These are phyloP conservation scores for Eucalyptus polybractea DNA, from an alignment of 345 rosid species.

Conservation along the genomic window DNA sequence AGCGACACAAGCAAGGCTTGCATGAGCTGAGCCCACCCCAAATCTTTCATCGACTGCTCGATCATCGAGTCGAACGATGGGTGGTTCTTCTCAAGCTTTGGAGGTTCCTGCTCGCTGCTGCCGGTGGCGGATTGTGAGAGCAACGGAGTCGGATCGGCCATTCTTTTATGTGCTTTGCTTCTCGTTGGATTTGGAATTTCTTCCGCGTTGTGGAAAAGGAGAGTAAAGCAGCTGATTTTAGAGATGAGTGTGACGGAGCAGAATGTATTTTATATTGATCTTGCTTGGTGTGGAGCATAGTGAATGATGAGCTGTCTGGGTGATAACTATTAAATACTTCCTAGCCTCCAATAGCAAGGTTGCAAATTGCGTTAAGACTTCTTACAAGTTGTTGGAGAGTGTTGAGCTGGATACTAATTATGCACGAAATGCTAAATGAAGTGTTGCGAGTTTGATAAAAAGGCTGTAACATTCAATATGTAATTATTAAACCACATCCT, in stretches of 20 bases:
- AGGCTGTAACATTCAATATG: not conserved
- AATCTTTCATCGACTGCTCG: constrained; percentile 19
- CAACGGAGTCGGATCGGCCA: not conserved
- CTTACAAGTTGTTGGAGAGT: not conserved
- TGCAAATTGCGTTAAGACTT: not conserved
- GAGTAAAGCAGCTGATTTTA: not conserved
- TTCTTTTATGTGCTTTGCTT: not conserved
- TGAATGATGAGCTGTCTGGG: not conserved
- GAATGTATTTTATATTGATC: not conserved
- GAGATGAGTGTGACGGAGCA: not conserved
- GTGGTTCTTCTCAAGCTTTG: not conserved
- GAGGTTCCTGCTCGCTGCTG: not conserved
- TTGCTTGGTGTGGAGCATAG: not conserved
- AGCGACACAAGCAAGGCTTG: constrained; percentile 45
- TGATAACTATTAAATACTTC: not conserved
- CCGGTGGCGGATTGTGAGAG: not conserved
- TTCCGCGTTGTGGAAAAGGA: not conserved
- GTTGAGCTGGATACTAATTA: not conserved
- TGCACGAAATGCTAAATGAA: not conserved
- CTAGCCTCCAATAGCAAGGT: not conserved
- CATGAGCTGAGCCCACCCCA: constrained; percentile 19
- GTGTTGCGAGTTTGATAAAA: not conserved
- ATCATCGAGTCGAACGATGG: constrained; percentile 22
- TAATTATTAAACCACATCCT: not conserved
- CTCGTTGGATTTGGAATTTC: not conserved